Percentiles rank a stretch among this genome's conserved stretches.
These are phyloP conservation scores for Podaxis sp. DNA, from an alignment of 768 basidiomycete genomes.

Conservation along the genomic window DNA sequence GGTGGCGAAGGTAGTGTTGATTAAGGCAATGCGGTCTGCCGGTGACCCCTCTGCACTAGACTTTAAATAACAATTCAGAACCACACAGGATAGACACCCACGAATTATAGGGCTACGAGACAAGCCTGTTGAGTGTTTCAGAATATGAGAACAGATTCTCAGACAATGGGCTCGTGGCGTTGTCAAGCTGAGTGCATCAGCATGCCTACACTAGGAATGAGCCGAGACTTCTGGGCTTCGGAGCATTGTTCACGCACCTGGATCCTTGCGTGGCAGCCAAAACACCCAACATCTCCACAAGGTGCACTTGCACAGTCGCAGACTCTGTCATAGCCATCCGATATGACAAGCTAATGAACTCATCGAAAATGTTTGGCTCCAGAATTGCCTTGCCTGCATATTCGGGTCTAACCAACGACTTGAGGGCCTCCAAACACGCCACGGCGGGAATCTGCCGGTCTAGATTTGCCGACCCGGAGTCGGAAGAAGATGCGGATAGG, in stretches of 20 bases:
- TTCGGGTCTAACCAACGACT: conserved; percentile 72
- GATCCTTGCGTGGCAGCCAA: conserved; percentile 46
- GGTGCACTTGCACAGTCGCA: conserved; percentile 61
- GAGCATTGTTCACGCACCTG: conserved; percentile 14
- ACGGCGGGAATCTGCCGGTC: conserved; percentile 44
- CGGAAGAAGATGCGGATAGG: conserved; percentile 59
- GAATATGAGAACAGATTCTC: conserved; percentile 75
- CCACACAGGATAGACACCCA: conserved; percentile 21
- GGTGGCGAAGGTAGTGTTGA: conserved; percentile 58
- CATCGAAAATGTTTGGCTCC: conserved; percentile 82
- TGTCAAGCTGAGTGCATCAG: conserved; percentile 36
- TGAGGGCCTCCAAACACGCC: conserved; percentile 71
- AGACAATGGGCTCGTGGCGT: conserved; percentile 65
- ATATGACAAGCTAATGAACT: conserved; percentile 84
- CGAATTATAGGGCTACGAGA: conserved; percentile 48
- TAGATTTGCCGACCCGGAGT: conserved; percentile 41
- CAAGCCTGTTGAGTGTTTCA: conserved; percentile 67
- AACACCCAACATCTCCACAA: conserved; percentile 62
- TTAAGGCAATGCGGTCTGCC: conserved; percentile 57
- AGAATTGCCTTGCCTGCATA: conserved; percentile 79
- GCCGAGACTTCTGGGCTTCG: not conserved
- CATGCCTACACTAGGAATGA: conserved; percentile 16
- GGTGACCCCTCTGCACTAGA: conserved; percentile 41
- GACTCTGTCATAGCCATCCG: conserved; percentile 87
- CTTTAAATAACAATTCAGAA: conserved; percentile 7